These are phyloP conservation scores for Candida nonsorbophila DNA, from an alignment of 805 yeast species.

Conservation along the genomic window DNA sequence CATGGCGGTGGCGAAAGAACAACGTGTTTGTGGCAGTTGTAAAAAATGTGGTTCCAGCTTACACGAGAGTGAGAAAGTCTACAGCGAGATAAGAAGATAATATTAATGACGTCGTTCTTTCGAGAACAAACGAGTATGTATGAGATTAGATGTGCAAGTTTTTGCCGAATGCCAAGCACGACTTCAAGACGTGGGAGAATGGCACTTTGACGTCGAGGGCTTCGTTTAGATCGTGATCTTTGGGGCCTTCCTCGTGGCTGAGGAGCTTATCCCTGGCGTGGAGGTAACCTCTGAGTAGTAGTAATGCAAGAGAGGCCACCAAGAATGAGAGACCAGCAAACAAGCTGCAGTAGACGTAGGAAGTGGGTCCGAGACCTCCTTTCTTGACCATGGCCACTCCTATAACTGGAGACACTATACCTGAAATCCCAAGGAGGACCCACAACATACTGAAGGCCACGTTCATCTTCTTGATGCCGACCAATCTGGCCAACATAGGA, in stretches of 20 bases:
- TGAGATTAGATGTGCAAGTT: too few relatives aligned
- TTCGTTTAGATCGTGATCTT: constrained; percentile 5
- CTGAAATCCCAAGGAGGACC: constrained; percentile 45
- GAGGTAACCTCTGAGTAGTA: constrained; percentile 50
- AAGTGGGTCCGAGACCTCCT: constrained; percentile 30
- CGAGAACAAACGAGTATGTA: too few relatives aligned
- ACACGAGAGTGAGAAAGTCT: too few relatives aligned
- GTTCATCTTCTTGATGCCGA: constrained; percentile 47
- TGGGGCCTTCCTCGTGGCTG: too few relatives aligned
- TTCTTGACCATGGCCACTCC: constrained; percentile 46
- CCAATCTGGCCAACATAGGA: constrained; percentile 44
- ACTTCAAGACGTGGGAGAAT: constrained; percentile 1
- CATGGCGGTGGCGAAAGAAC: too few relatives aligned
- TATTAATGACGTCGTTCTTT: too few relatives aligned
- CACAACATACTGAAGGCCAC: constrained; percentile 48
- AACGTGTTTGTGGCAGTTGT: too few relatives aligned
- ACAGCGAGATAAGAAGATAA: too few relatives aligned
- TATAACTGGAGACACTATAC: constrained; percentile 55
- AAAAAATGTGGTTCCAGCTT: too few relatives aligned
- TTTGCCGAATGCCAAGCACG: constrained; percentile 1
- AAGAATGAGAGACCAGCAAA: constrained; percentile 56
- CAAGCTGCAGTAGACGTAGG: constrained; percentile 49
- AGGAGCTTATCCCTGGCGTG: constrained; percentile 49
- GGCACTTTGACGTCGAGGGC: constrained; percentile 4
- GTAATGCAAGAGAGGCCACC: constrained; percentile 37